Base-by-base conservation (phyloP, 345 rosid genomes). In the Populus alba region DNA sequence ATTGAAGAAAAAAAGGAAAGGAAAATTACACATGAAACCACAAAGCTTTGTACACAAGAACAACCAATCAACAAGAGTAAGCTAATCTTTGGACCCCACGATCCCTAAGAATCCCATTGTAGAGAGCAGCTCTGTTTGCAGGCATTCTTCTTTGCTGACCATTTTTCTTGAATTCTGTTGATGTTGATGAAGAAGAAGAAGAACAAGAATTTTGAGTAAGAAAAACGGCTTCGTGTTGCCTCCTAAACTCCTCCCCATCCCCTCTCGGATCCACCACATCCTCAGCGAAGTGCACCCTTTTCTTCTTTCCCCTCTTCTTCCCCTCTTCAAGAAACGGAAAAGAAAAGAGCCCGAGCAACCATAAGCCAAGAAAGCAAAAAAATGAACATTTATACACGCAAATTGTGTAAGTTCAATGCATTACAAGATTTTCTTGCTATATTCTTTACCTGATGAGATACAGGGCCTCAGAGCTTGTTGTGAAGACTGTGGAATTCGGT, bases 61-160 rank as follows among this genome's bases (percentile, higher is more conserved):
- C 2, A 61, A 16, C 8, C 25, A 66, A 45, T 79, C 78, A 88
- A 38, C n/a, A 82, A 20, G 91, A 84, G 76, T 80, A 88, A 53
- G 87, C 82, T 77, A 86, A 49, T 72, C 93, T 87, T 6, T 86
- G 90, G 57, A 81, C 78, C 73, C 63, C 82, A 45, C 92, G 97
- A 83, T 92, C 97, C 37, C 88, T 86, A 8, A 90, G 84, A 66
- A 89, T 89, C 17, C 91, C 97, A 70, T 83, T 85, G 84, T 90
- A 92, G 16, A 92, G 91, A 67, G 92, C 97, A 66, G 78, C 69
- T 80, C 94, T 88, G 67, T 92, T 90, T 25, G 83, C 91, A n/a
- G 92, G 92, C 88, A 90, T 89, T 85, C 80, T 85, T 38, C 82
- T 78, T 23, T 27, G 80, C 51, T 72, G 70, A 27, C 17, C 47